Percentiles rank a stretch among this genome's conserved stretches.
phyloP scores from a whole-genome alignment of 352 stramenopile species.

The Phytophthora sp. region DNA sequence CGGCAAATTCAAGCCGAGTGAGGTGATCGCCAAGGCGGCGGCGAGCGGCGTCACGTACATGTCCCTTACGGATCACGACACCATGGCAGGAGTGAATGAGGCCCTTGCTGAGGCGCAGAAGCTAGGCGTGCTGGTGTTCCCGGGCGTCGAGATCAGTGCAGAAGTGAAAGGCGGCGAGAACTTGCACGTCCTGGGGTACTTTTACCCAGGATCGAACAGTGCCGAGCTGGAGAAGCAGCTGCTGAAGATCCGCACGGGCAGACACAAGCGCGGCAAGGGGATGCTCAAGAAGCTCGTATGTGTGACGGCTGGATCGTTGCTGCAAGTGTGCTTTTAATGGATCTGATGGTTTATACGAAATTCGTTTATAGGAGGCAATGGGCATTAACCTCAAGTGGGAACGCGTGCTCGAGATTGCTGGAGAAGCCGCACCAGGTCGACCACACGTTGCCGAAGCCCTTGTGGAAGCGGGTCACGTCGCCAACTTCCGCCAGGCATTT shows the following conservation, averaged over 20 bases:
- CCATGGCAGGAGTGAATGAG: constrained; percentile 81
- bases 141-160: constrained; percentile 86
- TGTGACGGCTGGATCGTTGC: neutral
- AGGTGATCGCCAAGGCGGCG: constrained; percentile 80
- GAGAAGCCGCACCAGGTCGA: constrained; percentile 78
- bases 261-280: constrained; percentile 81
- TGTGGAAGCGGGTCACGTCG: constrained; percentile 77
- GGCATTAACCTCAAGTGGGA: constrained; percentile 84
- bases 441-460: constrained; percentile 84
- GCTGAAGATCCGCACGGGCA: constrained; percentile 76
- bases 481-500: constrained; percentile 82
- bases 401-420: constrained; percentile 82
- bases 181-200: constrained; percentile 88
- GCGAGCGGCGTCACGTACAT: constrained; percentile 84
- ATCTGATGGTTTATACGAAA: neutral
- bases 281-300: constrained; percentile 85
- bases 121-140: constrained; percentile 76
- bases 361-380: constrained; percentile 64
- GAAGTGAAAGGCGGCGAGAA: constrained; percentile 87
- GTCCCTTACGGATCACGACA: constrained; percentile 88
- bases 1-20: constrained; percentile 73
- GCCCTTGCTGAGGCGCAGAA: constrained; percentile 69
- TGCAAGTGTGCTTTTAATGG: neutral
- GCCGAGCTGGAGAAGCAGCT: constrained; percentile 74
- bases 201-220: constrained; percentile 82